A percentile compares a stretch with the other conserved stretches of the same genome.
Evolutionary conservation across 2,329 filamentous ascomycete genomes (phyloP).

Genomic region (Aspergillus piperis): DNA sequence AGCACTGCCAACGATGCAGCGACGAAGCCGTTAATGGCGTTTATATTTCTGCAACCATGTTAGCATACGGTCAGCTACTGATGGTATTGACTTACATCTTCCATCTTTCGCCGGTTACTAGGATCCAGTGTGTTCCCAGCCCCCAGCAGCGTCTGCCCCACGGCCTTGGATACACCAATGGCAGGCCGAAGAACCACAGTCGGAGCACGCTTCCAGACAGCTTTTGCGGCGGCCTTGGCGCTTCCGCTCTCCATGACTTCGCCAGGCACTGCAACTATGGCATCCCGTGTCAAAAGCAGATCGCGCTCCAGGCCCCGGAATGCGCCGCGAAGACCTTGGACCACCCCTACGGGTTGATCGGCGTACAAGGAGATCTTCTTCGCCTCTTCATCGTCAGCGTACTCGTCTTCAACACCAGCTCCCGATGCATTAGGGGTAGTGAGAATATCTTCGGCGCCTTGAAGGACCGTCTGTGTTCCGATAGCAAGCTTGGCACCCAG

Average conservation of each 20-base stretch:
- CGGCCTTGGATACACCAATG: constrained; percentile 84
- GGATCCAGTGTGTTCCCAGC: constrained; percentile 91
- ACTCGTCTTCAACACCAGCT: constrained; percentile 59
- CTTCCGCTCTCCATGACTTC: constrained; percentile 85
- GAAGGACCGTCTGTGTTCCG: constrained; percentile 88
- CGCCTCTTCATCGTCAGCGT: constrained; percentile 66
- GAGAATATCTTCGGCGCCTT: constrained; percentile 82
- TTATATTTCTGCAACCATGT: constrained; percentile 44
- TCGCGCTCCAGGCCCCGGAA: constrained; percentile 83
- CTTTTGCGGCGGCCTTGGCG: constrained; percentile 76
- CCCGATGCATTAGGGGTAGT: constrained; percentile 35
- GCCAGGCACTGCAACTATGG: constrained; percentile 89
- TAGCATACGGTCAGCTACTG: background rate
- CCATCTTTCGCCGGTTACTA: constrained; percentile 73
- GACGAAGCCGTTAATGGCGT: constrained; percentile 31
- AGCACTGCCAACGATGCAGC: background rate
- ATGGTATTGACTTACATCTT: constrained; percentile 70
- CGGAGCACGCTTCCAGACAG: constrained; percentile 78
- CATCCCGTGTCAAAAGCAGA: constrained; percentile 81
- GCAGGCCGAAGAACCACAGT: constrained; percentile 89
- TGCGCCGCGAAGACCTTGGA: constrained; percentile 81
- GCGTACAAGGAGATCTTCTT: constrained; percentile 90
- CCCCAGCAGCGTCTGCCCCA: constrained; percentile 86
- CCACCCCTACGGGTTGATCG: constrained; percentile 85
- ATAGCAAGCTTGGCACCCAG: constrained; percentile 92